Percentiles rank a stretch among this genome's conserved stretches.
phyloP scores from a whole-genome alignment of 164 flowering plant species.

The Macadamia integrifolia region DNA sequence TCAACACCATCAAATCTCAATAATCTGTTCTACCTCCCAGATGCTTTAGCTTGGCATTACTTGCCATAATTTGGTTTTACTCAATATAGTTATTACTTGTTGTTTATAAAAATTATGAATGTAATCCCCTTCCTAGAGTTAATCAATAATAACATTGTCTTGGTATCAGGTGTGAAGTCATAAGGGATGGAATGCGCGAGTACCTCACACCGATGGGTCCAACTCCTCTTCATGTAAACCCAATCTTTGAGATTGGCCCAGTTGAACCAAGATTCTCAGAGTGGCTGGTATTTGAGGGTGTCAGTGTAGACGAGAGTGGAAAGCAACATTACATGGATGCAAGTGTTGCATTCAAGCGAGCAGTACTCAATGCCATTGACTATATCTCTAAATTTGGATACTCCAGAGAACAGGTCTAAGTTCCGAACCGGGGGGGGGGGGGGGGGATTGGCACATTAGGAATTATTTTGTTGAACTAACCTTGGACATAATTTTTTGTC shows the following conservation, averaged over 20 bases:
- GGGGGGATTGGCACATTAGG: too few relatives aligned
- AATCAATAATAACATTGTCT: not conserved
- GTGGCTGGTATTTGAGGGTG: slow-evolving; percentile 95
- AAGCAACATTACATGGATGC: slow-evolving; percentile 90
- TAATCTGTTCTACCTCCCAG: too few relatives aligned
- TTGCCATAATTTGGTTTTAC: too few relatives aligned
- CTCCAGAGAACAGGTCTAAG: slow-evolving; percentile 81
- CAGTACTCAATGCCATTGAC: slow-evolving; percentile 91
- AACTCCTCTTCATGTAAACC: slow-evolving; percentile 87
- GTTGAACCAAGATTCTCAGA: slow-evolving; percentile 95
- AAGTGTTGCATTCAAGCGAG: slow-evolving; percentile 86
- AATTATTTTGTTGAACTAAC: not conserved
- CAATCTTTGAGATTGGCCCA: slow-evolving; percentile 93
- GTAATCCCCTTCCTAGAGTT: not conserved
- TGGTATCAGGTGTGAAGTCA: slow-evolving; percentile 66
- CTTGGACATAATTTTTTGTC: not conserved
- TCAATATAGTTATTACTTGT: too few relatives aligned
- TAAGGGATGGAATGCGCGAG: slow-evolving; percentile 83
- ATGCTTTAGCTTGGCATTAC: too few relatives aligned
- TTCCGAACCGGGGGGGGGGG: not conserved
- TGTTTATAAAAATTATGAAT: too few relatives aligned
- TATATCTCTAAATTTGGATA: slow-evolving; percentile 86
- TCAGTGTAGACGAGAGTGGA: slow-evolving; percentile 94
- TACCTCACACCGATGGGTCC: slow-evolving; percentile 99
- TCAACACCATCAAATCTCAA: too few relatives aligned